Percentiles rank a stretch among this genome's conserved stretches.
These are phyloP conservation scores for Periconia macrospinosa DNA, from an alignment of 2,329 filamentous ascomycete species.

Conservation along the genomic window DNA sequence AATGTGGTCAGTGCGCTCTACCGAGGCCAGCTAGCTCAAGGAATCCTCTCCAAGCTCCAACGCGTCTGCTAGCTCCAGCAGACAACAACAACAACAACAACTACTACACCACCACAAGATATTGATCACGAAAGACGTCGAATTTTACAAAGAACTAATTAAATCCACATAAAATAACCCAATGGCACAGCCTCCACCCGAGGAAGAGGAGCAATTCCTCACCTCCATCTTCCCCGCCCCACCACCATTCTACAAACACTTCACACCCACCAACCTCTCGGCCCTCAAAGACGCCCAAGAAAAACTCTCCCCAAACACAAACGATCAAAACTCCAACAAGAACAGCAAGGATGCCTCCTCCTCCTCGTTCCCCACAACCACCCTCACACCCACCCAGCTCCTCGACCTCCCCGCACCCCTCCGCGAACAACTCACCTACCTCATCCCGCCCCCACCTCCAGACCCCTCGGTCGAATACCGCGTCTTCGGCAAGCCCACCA, in stretches of 20 bases:
- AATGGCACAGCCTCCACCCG: constrained; percentile 14
- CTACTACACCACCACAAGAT: too few species aligned
- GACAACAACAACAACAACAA: too few species aligned
- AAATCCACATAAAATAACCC: not conserved
- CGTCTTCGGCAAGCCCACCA: constrained; percentile 70
- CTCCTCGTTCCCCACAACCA: not conserved
- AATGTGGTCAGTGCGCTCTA: too few species aligned
- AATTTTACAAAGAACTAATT: too few species aligned
- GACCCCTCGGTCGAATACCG: constrained; percentile 66
- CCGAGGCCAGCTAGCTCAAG: too few species aligned
- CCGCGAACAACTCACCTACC: constrained; percentile 50
- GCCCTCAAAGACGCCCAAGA: constrained; percentile 56
- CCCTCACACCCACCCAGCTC: constrained; percentile 29
- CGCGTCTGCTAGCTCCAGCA: too few species aligned
- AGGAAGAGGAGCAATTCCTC: constrained; percentile 22
- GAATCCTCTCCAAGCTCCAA: too few species aligned
- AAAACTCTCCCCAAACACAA: not conserved
- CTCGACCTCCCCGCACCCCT: constrained; percentile 69
- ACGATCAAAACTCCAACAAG: not conserved
- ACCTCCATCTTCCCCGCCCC: constrained; percentile 72
- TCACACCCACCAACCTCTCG: constrained; percentile 73
- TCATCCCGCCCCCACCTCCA: constrained; percentile 81
- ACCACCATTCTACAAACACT: constrained; percentile 86
- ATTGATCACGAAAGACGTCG: too few species aligned
- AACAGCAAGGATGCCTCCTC: not conserved